Evolutionary conservation across 1,139 yeast genomes (phyloP).

Genomic region (Yamadazyma blattariae): DNA sequence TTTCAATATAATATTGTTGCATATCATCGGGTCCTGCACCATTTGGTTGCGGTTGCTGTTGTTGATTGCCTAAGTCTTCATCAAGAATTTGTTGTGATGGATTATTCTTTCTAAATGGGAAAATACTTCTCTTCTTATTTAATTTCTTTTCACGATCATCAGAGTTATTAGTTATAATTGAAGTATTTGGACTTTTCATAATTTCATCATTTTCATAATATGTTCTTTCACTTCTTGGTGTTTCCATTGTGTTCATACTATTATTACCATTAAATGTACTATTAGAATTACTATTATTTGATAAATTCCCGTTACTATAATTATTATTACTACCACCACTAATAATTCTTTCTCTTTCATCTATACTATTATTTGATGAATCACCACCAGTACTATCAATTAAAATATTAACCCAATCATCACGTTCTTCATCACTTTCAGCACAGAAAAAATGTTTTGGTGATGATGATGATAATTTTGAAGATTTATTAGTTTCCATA

Average conservation of each 20-base stretch:
- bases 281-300: neutral
- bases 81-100: slow-evolving; percentile 5
- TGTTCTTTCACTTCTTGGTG: slow-evolving; percentile 3
- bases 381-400: slow-evolving; percentile 33
- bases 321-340: slow-evolving; percentile 1
- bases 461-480: slow-evolving; percentile 48
- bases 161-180: too few relatives aligned
- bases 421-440: slow-evolving; percentile 77
- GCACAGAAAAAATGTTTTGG: slow-evolving; percentile 77
- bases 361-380: slow-evolving; percentile 9
- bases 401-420: slow-evolving; percentile 67
- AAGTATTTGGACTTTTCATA: slow-evolving; percentile 9
- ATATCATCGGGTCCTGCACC: slow-evolving; percentile 3
- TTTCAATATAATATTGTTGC: slow-evolving; percentile 34
- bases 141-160: slow-evolving; percentile 16
- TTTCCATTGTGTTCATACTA: slow-evolving; percentile 2
- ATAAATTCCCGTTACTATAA: too few relatives aligned
- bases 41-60: neutral
- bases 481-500: slow-evolving; percentile 61
- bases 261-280: too few relatives aligned
- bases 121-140: slow-evolving; percentile 51
- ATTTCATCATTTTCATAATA: slow-evolving; percentile 4
- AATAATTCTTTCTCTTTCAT: neutral
- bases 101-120: slow-evolving; percentile 50
- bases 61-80: slow-evolving; percentile 3